Conservation (phyloP, 129 eudicot species). For the Chrysanthemum makinoi region DNA sequence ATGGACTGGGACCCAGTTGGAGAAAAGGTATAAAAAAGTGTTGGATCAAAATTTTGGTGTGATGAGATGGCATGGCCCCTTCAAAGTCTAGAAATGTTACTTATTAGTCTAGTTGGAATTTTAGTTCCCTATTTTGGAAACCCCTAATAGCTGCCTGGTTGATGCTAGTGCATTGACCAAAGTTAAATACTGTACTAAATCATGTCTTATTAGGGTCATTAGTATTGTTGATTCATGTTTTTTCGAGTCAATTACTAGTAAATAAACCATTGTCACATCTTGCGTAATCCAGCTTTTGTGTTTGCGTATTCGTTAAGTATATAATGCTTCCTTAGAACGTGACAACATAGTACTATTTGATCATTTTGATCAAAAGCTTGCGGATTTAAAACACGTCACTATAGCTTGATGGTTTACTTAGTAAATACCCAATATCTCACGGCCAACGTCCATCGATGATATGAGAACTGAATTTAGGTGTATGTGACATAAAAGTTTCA, state of each 20-base stretch:
- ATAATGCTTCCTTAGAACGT: background rate
- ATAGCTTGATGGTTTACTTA: too few species aligned
- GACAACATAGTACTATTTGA: background rate
- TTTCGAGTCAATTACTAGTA: background rate
- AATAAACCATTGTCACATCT: background rate
- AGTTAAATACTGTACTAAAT: background rate
- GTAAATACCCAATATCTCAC: too few species aligned
- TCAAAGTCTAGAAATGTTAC: conserved; percentile 13
- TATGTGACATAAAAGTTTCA: background rate
- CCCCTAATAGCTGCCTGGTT: conserved; percentile 27
- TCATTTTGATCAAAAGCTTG: too few species aligned
- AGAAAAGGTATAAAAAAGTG: conserved; percentile 5
- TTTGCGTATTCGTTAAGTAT: too few species aligned
- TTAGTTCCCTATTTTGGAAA: conserved; percentile 29
- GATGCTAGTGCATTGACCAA: conserved; percentile 30
- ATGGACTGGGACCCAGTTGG: conserved; percentile 9
- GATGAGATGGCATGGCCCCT: conserved; percentile 28
- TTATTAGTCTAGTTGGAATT: conserved; percentile 22
- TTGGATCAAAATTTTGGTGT: conserved; percentile 15
- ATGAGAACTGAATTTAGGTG: background rate
- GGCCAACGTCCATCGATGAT: too few species aligned
- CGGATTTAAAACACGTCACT: too few species aligned
- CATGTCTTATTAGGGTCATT: background rate
- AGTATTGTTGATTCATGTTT: background rate
- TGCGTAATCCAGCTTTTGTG: background rate